Conservation (phyloP, 2,329 filamentous ascomycete species). For the Macroventuria anomochaeta region DNA sequence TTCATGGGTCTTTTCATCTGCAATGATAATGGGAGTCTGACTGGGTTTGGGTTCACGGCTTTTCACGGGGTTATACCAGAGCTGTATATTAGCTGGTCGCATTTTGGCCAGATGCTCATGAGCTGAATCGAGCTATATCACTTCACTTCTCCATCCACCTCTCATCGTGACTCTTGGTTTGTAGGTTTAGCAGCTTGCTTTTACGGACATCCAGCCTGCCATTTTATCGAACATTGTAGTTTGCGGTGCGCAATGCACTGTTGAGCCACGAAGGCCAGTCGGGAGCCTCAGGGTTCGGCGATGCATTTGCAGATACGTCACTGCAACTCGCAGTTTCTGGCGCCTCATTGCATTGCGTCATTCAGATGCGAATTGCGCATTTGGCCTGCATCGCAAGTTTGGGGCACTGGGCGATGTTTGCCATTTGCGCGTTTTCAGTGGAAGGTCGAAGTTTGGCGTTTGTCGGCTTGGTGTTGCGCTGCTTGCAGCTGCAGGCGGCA, state of each 20-base stretch:
- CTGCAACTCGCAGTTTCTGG: neutral
- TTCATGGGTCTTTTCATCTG: conserved; percentile 64
- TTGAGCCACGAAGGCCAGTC: too few species aligned
- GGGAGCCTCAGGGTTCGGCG: neutral
- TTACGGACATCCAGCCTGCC: neutral
- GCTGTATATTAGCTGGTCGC: conserved; percentile 67
- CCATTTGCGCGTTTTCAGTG: neutral
- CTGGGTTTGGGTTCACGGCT: conserved; percentile 65
- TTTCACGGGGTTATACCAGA: conserved; percentile 58
- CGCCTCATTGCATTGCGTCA: neutral
- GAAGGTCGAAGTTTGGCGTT: neutral
- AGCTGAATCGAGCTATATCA: conserved; percentile 50
- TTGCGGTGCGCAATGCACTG: too few species aligned
- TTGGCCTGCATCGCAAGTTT: too few species aligned
- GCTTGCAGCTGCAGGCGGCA: neutral
- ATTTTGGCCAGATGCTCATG: conserved; percentile 55
- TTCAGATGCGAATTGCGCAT: neutral
- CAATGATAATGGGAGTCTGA: conserved; percentile 80
- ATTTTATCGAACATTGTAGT: too few species aligned
- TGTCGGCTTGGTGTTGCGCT: neutral
- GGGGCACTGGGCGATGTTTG: too few species aligned
- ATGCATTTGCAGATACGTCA: neutral
- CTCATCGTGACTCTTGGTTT: neutral
- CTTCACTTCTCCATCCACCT: conserved; percentile 27
- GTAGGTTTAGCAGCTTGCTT: neutral